Percentiles rank a stretch among this genome's conserved stretches.
Evolutionary conservation across 257 asterid genomes (phyloP).

Genomic region (Avicennia marina): DNA sequence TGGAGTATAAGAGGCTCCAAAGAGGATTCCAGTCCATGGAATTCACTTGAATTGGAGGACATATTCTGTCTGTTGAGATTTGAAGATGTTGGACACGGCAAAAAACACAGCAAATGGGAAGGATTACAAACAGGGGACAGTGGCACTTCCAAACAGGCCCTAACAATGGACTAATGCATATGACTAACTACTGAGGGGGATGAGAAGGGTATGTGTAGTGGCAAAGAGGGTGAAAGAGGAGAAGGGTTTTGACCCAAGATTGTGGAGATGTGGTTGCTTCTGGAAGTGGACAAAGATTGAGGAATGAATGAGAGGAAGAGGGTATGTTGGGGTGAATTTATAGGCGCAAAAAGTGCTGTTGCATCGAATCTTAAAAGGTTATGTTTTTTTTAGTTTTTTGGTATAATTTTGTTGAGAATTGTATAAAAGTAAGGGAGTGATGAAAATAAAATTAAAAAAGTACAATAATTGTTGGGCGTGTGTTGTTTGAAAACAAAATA

Average conservation of each 20-base stretch:
- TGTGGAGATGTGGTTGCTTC: conserved; percentile 6
- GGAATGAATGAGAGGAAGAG: background rate
- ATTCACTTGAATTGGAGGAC: conserved; percentile 23
- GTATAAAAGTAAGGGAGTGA: too few species aligned
- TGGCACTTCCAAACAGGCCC: background rate
- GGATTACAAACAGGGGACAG: conserved; percentile 3
- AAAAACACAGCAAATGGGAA: conserved; percentile 15
- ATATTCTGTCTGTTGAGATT: conserved; percentile 5
- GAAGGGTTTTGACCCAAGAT: background rate
- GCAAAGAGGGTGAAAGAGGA: background rate
- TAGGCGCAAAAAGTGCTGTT: conserved; percentile 29
- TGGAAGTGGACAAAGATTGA: background rate
- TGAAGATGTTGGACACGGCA: background rate
- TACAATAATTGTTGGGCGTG: too few species aligned
- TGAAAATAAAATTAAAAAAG: too few species aligned
- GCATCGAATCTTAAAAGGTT: conserved; percentile 23
- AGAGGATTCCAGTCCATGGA: conserved; percentile 35
- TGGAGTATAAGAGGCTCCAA: conserved; percentile 24
- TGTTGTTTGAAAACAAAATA: too few species aligned
- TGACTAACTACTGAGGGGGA: background rate
- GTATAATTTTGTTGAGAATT: too few species aligned
- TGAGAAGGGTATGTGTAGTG: background rate
- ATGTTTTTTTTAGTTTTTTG: too few species aligned
- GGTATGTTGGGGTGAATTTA: conserved; percentile 39
- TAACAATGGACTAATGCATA: background rate